Evolutionary conservation across 257 asterid genomes (phyloP).

Genomic region (Ballota nigra): DNA sequence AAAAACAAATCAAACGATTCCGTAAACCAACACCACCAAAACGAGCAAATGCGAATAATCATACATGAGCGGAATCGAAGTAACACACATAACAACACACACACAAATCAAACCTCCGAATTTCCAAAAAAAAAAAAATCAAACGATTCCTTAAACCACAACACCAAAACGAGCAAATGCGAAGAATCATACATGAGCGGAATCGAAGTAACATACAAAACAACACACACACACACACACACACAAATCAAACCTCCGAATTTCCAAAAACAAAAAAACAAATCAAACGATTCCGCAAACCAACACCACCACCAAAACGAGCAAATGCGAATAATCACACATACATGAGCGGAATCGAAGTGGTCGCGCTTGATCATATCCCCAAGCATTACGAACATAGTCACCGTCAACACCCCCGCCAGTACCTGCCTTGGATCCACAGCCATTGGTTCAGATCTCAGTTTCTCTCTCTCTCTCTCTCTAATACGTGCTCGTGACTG

Average conservation of each 20-base stretch:
- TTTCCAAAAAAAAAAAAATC: slow-evolving; percentile 21
- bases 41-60: neutral
- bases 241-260: slow-evolving; percentile 3
- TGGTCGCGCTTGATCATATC: slow-evolving; percentile 70
- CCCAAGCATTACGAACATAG: slow-evolving; percentile 75
- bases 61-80: too few species aligned
- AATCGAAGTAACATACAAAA: too few species aligned
- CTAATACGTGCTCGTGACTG: neutral
- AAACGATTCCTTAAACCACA: slow-evolving; percentile 3
- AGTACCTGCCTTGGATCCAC: slow-evolving; percentile 70
- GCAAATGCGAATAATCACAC: neutral
- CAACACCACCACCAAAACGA: neutral
- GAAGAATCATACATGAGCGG: too few species aligned
- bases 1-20: slow-evolving; percentile 21
- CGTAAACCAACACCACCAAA: neutral
- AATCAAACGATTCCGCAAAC: slow-evolving; percentile 18
- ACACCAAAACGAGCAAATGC: neutral
- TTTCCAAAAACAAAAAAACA: slow-evolving; percentile 5
- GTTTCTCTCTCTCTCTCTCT: slow-evolving; percentile 29
- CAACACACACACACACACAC: neutral
- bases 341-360: slow-evolving; percentile 42
- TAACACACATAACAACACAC: too few species aligned
- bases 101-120: slow-evolving; percentile 3
- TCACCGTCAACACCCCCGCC: slow-evolving; percentile 62
- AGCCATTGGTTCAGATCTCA: slow-evolving; percentile 53